phyloP scores from a whole-genome alignment of 768 basidiomycete genomes.

The Podaxis sp. region DNA sequence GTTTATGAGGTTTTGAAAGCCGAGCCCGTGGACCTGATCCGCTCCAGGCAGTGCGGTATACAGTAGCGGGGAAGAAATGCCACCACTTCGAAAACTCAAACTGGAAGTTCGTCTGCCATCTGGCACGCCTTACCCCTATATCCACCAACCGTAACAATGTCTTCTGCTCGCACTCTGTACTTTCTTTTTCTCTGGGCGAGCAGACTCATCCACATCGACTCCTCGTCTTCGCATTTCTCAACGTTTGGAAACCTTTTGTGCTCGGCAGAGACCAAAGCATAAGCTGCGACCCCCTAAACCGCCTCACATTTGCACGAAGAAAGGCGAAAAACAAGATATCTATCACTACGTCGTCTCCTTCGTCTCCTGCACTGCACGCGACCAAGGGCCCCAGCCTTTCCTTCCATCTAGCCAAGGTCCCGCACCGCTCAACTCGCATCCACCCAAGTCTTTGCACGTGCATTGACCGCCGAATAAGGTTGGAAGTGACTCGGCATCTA shows the following conservation, averaged over 20 bases:
- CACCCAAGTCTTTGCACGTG: slow-evolving; percentile 48
- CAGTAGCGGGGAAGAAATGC: no score
- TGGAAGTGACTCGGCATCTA: slow-evolving; percentile 65
- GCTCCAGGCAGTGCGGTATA: no score
- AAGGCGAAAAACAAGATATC: no score
- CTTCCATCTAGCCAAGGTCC: slow-evolving; percentile 72
- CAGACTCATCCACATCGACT: background rate
- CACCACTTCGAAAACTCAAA: no score
- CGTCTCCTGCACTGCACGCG: background rate
- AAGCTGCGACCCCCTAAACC: background rate
- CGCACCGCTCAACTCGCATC: slow-evolving; percentile 58
- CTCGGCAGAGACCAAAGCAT: background rate
- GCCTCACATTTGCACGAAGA: background rate
- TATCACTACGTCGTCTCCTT: no score
- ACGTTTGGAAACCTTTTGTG: no score
- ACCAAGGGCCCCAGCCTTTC: slow-evolving; percentile 42
- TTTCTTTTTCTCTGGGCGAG: background rate
- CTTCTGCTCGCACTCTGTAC: background rate
- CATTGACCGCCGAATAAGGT: slow-evolving; percentile 60
- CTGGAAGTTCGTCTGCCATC: no score
- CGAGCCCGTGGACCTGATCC: no score
- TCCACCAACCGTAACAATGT: no score
- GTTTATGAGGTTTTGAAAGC: no score
- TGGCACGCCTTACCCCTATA: no score
- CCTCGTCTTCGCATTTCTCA: no score